phyloP scores from a whole-genome alignment of 805 yeast species.

The Kluyveromyces siamensis region DNA sequence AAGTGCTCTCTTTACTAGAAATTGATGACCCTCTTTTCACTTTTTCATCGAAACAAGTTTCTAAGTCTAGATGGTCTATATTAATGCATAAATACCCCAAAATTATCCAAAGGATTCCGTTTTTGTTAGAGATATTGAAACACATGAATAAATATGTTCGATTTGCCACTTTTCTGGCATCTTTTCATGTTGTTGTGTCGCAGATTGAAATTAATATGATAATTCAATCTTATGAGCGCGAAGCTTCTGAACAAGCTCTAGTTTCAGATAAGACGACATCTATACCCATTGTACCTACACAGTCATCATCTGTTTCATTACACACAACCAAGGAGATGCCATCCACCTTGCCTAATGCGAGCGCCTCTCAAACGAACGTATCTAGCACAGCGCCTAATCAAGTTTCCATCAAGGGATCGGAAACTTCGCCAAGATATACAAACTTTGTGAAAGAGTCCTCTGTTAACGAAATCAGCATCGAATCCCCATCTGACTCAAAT shows the following conservation, averaged over 20 bases:
- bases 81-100: conserved; percentile 1
- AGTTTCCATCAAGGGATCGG: not conserved
- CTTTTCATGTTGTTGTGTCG: conserved; percentile 23
- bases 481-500: conserved; percentile 15
- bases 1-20: conserved; percentile 2
- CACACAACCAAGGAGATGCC: not conserved
- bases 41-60: not conserved
- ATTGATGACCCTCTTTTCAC: not conserved
- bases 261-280: not conserved
- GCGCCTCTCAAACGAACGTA: not conserved
- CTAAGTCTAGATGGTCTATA: conserved; percentile 2
- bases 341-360: not conserved
- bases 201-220: conserved; percentile 15
- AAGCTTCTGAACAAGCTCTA: not conserved
- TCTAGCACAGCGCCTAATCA: not conserved
- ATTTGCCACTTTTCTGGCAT: conserved; percentile 14
- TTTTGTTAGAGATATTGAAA: not conserved
- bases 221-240: conserved; percentile 6
- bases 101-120: not conserved
- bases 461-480: conserved; percentile 15
- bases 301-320: not conserved
- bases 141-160: conserved; percentile 12
- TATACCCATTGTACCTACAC: not conserved
- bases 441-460: conserved; percentile 6
- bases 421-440: not conserved